Evolutionary conservation across 345 rosid genomes (phyloP).

Genomic region (Turnera subulata): DNA sequence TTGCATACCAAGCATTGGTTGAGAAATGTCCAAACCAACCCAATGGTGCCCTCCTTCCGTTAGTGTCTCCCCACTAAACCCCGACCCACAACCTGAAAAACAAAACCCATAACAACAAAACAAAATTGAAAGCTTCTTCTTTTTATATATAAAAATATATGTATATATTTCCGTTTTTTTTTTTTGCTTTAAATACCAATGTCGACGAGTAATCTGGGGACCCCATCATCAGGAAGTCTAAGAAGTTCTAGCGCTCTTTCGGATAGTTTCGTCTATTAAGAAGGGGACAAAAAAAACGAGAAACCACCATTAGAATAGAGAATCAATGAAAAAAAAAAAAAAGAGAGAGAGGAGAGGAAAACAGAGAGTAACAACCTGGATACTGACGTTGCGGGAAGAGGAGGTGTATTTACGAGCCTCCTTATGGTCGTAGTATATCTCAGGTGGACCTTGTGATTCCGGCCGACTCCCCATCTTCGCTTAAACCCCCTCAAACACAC

Average conservation of each 20-base stretch:
- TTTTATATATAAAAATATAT: too few species aligned
- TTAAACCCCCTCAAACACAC: too few species aligned
- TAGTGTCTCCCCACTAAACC: conserved; percentile 86
- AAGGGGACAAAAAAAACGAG: too few species aligned
- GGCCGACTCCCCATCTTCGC: conserved; percentile 71
- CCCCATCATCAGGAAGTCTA: conserved; percentile 73
- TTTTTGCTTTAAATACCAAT: conserved; percentile 73
- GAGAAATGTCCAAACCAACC: conserved; percentile 89
- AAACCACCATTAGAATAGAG: too few species aligned
- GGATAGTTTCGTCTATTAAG: conserved; percentile 58
- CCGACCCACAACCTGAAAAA: conserved; percentile 86
- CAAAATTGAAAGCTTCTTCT: too few species aligned
- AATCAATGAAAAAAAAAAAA: too few species aligned
- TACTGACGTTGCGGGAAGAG: conserved; percentile 81
- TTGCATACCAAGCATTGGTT: conserved; percentile 87
- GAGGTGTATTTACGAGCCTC: conserved; percentile 94
- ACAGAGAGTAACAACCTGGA: conserved; percentile 66
- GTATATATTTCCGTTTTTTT: too few species aligned
- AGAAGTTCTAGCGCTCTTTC: conserved; percentile 97
- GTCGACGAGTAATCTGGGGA: conserved; percentile 81
- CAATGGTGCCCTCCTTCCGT: conserved; percentile 79
- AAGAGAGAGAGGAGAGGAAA: background rate
- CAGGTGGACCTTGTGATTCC: conserved; percentile 80
- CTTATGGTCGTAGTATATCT: conserved; percentile 75
- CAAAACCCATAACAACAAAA: too few species aligned